Conservation (phyloP, 2,329 filamentous ascomycete species). For the Paecilomyces formosus region DNA sequence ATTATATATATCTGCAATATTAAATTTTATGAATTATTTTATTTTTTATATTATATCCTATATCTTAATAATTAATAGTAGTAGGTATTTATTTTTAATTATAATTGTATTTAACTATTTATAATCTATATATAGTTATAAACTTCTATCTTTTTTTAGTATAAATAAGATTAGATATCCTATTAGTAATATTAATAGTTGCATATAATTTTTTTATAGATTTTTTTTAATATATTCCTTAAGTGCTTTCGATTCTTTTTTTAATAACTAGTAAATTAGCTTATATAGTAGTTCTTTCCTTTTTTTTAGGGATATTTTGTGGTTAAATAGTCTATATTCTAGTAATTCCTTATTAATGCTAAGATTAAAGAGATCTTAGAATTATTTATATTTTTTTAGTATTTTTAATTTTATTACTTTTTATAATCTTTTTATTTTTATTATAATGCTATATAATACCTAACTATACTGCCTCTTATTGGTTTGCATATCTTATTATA, state of each 20-base stretch:
- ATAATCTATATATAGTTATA: neutral
- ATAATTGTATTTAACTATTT: neutral
- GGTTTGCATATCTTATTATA: too few relatives aligned
- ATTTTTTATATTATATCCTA: neutral
- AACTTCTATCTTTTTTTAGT: neutral
- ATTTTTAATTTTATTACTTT: neutral
- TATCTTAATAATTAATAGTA: neutral
- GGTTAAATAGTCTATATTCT: neutral
- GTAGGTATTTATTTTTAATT: neutral
- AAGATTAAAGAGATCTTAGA: neutral
- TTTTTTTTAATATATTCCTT: neutral
- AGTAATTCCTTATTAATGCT: neutral
- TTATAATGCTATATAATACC: neutral
- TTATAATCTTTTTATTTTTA: neutral
- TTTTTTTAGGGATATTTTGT: neutral
- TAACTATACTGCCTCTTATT: neutral
- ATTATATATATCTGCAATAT: neutral
- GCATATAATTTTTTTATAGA: neutral
- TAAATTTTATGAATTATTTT: neutral
- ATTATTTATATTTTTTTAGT: neutral
- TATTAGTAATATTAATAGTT: neutral
- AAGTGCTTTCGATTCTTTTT: neutral
- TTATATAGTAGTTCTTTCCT: neutral
- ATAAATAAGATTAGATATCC: neutral
- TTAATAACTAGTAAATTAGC: neutral